Conservation (phyloP, 495 filamentous ascomycete genomes). For the Pseudevernia furfuracea region DNA sequence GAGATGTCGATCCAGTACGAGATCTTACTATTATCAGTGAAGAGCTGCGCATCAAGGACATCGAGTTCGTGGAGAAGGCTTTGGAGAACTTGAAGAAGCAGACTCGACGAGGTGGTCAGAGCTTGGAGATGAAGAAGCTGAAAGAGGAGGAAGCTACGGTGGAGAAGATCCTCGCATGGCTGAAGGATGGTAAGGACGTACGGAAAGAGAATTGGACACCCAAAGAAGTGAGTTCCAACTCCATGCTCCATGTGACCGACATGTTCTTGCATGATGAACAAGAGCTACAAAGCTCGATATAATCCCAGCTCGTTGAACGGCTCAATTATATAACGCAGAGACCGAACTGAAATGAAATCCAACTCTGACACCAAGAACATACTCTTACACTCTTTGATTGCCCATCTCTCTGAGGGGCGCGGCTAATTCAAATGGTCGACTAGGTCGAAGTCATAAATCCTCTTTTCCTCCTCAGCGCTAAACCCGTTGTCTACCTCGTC, state of each 20-base stretch:
- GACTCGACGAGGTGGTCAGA: conserved; percentile 88
- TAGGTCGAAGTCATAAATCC: conserved; percentile 98
- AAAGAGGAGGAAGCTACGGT: conserved; percentile 91
- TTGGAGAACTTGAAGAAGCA: conserved; percentile 84
- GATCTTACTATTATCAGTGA: conserved; percentile 96
- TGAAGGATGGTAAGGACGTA: conserved; percentile 86
- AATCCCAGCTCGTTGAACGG: conserved; percentile 99
- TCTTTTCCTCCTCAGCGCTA: conserved; percentile 87
- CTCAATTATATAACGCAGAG: conserved; percentile 62
- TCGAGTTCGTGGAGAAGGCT: conserved; percentile 95
- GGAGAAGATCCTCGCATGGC: conserved; percentile 71
- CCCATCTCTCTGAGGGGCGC: conserved; percentile 12
- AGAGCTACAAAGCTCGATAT: conserved; percentile 88
- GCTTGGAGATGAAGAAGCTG: conserved; percentile 95
- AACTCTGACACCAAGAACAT: conserved; percentile 40
- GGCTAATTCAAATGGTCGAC: conserved; percentile 29
- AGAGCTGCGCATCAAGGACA: conserved; percentile 95
- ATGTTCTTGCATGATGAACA: conserved; percentile 77
- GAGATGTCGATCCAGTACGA: conserved; percentile 89
- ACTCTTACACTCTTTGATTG: conserved; percentile 4
- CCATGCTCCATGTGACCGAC: conserved; percentile 13
- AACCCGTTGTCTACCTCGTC: conserved; percentile 94
- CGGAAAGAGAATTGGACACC: conserved; percentile 80
- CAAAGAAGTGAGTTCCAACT: conserved; percentile 77
- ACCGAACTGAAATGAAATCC: conserved; percentile 73